Evolutionary conservation across 1,284 basidiomycete genomes (phyloP).

Genomic region (Boletus mariae): DNA sequence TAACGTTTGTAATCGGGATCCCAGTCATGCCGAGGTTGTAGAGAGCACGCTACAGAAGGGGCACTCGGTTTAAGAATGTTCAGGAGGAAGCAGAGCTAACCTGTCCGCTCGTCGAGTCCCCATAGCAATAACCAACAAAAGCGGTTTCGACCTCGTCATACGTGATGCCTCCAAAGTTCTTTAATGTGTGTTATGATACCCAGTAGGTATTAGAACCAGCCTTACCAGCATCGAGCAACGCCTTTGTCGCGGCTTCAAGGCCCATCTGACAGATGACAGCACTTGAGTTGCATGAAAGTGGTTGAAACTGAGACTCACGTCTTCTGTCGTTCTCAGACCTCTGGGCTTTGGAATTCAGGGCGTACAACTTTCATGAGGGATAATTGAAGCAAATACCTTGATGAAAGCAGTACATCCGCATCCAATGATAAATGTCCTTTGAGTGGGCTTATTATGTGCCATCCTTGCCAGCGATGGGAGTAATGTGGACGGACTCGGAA

Average conservation of each 20-base stretch:
- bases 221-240: slow-evolving; percentile 77
- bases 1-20: slow-evolving; percentile 83
- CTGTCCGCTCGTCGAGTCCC: slow-evolving; percentile 81
- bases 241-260: slow-evolving; percentile 57
- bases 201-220: not conserved
- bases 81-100: slow-evolving; percentile 23
- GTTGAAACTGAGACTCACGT: slow-evolving; percentile 9
- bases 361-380: not conserved
- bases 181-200: not conserved
- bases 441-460: no score
- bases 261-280: not conserved
- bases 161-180: slow-evolving; percentile 53
- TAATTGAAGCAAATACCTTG: slow-evolving; percentile 11
- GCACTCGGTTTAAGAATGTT: not conserved
- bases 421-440: no score
- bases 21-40: slow-evolving; percentile 82
- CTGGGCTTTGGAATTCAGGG: slow-evolving; percentile 16
- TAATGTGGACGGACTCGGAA: no score
- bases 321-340: slow-evolving; percentile 25
- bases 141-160: slow-evolving; percentile 78
- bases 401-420: not conserved
- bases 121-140: slow-evolving; percentile 77
- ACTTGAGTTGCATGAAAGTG: not conserved
- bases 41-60: slow-evolving; percentile 42
- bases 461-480: no score